Percentiles rank a stretch among this genome's conserved stretches.
Conservation (phyloP, 306 rosid genomes). For the Begonia fuchsioides region DNA sequence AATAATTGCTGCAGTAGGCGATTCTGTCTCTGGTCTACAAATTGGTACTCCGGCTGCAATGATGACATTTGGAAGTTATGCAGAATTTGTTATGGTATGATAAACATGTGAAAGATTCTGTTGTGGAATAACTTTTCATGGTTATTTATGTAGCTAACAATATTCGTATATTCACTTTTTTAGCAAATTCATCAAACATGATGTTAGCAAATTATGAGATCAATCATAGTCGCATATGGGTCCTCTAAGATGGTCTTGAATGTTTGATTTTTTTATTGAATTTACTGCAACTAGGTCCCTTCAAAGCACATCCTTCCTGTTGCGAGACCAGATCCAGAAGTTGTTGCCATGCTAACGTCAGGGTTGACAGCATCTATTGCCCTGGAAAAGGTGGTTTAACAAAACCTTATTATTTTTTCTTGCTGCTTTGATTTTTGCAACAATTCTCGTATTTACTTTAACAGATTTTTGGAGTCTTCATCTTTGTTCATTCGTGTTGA, state of each 20-base stretch:
- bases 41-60: conserved; percentile 81
- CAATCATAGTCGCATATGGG: not conserved
- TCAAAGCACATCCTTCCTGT: conserved; percentile 79
- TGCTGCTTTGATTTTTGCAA: conserved; percentile 4
- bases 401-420: not conserved
- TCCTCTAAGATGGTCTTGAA: not conserved
- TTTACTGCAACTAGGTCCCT: conserved; percentile 35
- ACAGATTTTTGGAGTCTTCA: not conserved
- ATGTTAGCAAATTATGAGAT: too few relatives aligned
- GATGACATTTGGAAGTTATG: conserved; percentile 89
- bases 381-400: conserved; percentile 54
- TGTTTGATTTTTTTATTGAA: conserved; percentile 7
- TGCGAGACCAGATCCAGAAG: conserved; percentile 95
- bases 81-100: conserved; percentile 55
- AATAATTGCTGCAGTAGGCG: conserved; percentile 76
- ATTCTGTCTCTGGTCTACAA: conserved; percentile 52
- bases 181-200: too few relatives aligned
- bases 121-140: not conserved
- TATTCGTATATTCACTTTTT: too few relatives aligned
- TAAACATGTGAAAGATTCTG: not conserved
- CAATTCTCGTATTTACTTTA: not conserved
- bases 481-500: not conserved
- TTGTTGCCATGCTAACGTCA: conserved; percentile 94
- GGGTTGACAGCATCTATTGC: conserved; percentile 94
- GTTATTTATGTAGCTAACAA: too few relatives aligned